phyloP scores from a whole-genome alignment of 768 basidiomycete genomes.

The Mycena floridula region DNA sequence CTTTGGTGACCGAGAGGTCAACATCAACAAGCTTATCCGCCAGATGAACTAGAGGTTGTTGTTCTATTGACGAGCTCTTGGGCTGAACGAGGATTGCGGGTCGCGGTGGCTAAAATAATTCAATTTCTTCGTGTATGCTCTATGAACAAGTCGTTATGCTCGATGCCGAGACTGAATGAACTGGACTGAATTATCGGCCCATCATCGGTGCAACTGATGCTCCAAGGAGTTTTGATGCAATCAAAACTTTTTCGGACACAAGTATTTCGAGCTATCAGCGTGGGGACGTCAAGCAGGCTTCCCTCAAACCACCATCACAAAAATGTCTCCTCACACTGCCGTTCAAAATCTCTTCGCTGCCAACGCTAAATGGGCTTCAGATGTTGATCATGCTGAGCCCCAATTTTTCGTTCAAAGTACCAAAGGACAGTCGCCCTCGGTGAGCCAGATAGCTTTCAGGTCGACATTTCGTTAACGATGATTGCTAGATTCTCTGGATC shows the following conservation, averaged over 20 bases:
- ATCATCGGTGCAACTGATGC: too few species aligned
- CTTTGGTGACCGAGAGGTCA: constrained; percentile 92
- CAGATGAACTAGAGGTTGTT: constrained; percentile 74
- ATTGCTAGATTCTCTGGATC: constrained; percentile 65
- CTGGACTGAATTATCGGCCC: too few species aligned
- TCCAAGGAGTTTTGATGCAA: background rate
- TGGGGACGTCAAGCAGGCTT: too few species aligned
- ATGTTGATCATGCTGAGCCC: constrained; percentile 48
- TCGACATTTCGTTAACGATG: too few species aligned
- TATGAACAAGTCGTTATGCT: constrained; percentile 4
- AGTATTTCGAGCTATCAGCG: too few species aligned
- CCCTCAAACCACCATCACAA: constrained; percentile 1
- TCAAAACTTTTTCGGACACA: background rate
- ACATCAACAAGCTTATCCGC: constrained; percentile 97
- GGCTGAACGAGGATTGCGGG: constrained; percentile 13
- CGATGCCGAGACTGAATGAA: too few species aligned
- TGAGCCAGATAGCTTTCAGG: constrained; percentile 17
- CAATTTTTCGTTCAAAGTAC: constrained; percentile 57
- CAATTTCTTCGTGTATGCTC: constrained; percentile 6
- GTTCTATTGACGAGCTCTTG: too few species aligned
- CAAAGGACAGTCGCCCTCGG: constrained; percentile 66
- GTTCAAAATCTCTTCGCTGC: constrained; percentile 28
- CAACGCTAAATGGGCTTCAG: constrained; percentile 69
- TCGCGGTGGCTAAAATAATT: constrained; percentile 7
- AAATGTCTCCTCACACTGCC: constrained; percentile 11